Evolutionary conservation across 2,329 filamentous ascomycete species (phyloP).

Genomic region (Calonectria henricotiae): DNA sequence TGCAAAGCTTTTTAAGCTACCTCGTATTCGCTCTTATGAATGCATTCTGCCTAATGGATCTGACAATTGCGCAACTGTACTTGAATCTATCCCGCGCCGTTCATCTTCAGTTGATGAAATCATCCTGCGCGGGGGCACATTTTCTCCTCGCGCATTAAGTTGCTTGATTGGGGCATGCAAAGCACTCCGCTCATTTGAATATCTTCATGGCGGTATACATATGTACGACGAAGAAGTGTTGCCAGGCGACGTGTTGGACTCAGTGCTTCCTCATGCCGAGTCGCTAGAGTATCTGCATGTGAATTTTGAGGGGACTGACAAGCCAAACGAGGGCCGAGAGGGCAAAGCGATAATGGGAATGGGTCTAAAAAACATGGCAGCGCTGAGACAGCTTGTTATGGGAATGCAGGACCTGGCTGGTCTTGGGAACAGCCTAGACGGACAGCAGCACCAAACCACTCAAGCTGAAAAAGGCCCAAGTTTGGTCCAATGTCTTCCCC

Average conservation of each 20-base stretch:
- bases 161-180: constrained; percentile 23
- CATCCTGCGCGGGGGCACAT: constrained; percentile 6
- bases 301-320: constrained; percentile 28
- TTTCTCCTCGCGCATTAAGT: neutral
- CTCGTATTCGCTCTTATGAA: constrained; percentile 27
- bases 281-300: constrained; percentile 36
- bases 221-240: constrained; percentile 24
- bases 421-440: neutral
- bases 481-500: constrained; percentile 29
- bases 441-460: neutral
- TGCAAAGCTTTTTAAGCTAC: constrained; percentile 6
- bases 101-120: constrained; percentile 26
- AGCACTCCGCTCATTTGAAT: constrained; percentile 26
- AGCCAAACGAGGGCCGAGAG: neutral
- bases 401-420: constrained; percentile 24
- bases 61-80: neutral
- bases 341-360: constrained; percentile 16
- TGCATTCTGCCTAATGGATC: constrained; percentile 4
- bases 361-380: constrained; percentile 18
- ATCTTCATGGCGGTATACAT: neutral
- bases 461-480: constrained; percentile 16
- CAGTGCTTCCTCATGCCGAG: constrained; percentile 23
- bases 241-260: constrained; percentile 31
- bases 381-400: constrained; percentile 4
- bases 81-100: neutral